Conservation (phyloP, 164 flowering plant genomes). For the Litsea cubeba region DNA sequence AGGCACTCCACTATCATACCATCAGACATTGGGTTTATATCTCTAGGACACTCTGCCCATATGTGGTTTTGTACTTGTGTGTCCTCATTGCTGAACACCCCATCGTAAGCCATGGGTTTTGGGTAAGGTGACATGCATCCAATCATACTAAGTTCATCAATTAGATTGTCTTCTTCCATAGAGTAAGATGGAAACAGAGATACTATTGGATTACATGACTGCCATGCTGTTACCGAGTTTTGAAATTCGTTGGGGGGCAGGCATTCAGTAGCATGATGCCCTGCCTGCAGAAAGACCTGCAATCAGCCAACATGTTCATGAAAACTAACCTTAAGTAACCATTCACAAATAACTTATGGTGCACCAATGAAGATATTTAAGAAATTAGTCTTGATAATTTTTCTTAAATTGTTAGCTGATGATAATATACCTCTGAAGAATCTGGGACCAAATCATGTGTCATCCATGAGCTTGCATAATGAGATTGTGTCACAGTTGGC, state of each 20-base stretch:
- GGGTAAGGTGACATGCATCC: conserved; percentile 47
- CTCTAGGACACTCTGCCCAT: conserved; percentile 23
- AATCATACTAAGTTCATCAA: conserved; percentile 30
- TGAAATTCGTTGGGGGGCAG: conserved; percentile 23
- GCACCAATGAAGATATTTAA: no score
- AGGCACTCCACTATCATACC: conserved; percentile 16
- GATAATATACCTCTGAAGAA: conserved; percentile 30
- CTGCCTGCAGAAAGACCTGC: conserved; percentile 18
- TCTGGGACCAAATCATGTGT: conserved; percentile 60
- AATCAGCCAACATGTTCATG: no score
- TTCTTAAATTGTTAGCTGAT: not conserved
- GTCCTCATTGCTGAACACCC: conserved; percentile 35
- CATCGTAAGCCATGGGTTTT: conserved; percentile 33
- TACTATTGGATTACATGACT: conserved; percentile 13
- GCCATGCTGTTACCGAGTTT: conserved; percentile 27
- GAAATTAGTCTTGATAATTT: not conserved
- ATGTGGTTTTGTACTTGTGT: conserved; percentile 36
- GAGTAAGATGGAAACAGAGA: conserved; percentile 39
- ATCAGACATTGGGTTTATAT: conserved; percentile 25
- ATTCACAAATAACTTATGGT: no score
- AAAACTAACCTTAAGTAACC: no score
- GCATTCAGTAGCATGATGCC: conserved; percentile 21
- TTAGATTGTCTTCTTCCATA: conserved; percentile 35
- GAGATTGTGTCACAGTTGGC: conserved; percentile 20
- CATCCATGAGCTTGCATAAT: conserved; percentile 33